phyloP scores from a whole-genome alignment of 129 eudicot species.

The sunflower (Helianthus annuus) region DNA sequence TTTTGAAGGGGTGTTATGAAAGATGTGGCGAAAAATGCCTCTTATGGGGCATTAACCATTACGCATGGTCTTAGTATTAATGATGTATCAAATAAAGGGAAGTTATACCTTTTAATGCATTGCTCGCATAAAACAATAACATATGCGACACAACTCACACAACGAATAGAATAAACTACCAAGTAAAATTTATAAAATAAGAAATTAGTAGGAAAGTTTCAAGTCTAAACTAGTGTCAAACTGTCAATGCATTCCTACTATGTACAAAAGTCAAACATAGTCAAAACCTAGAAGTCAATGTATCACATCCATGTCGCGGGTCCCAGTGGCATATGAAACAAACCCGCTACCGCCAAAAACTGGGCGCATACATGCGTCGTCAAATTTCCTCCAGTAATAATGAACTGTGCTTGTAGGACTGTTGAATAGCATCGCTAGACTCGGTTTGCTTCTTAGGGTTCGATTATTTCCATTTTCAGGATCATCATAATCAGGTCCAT shows the following conservation, averaged over 20 bases:
- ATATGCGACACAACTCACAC: too few relatives aligned
- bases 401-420: slow-evolving; percentile 63
- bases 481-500: neutral
- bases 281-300: slow-evolving; percentile 23
- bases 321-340: slow-evolving; percentile 32
- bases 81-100: too few relatives aligned
- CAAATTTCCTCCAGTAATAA: slow-evolving; percentile 67
- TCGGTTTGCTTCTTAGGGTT: slow-evolving; percentile 22
- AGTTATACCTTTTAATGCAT: too few relatives aligned
- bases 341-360: slow-evolving; percentile 69
- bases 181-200: too few relatives aligned
- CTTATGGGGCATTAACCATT: too few relatives aligned
- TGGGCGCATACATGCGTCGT: slow-evolving; percentile 61
- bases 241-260: neutral
- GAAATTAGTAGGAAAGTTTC: too few relatives aligned
- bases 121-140: too few relatives aligned
- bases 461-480: slow-evolving; percentile 23
- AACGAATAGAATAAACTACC: too few relatives aligned
- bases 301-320: slow-evolving; percentile 29
- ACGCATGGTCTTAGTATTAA: too few relatives aligned
- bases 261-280: slow-evolving; percentile 5
- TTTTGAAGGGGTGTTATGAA: too few relatives aligned
- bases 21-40: too few relatives aligned
- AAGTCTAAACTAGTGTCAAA: too few relatives aligned
- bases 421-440: slow-evolving; percentile 49